Evolutionary conservation across 2,329 filamentous ascomycete species (phyloP), one percentile per base, ranked within the genome.

Genomic region (Neonectria magnoliae): DNA sequence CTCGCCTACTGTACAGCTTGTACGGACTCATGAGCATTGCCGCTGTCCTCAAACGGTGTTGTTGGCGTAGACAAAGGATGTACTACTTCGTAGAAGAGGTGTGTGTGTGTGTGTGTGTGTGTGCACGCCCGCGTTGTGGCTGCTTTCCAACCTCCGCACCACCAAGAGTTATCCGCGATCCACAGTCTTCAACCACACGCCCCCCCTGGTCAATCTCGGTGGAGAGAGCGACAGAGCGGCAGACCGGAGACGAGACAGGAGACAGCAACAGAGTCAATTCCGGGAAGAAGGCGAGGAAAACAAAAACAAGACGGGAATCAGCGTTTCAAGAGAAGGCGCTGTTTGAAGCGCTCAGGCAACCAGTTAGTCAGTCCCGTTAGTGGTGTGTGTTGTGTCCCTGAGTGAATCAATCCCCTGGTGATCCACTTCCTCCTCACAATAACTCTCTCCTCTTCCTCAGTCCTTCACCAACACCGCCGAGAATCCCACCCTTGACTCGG

Each of bases 401-500:
- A 29, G 2, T 29, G 25, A 27, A 27, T 7, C 31, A 29, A 41
- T 41, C 36, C 60, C 54, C 38, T 53, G 38, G 36, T 16, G 45
- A 36, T 55, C 44, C 25, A 59, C 54, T 45, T 51, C 36, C 7
- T 64, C 41, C 33, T 44, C 50, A 63, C 48, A 33, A 42, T 31
- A 41, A 31, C 22, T 5, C 33, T 50, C 44, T 47, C 27, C 29
- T 31, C 29, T 10, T 31, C 29, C 27, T 29, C 16, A 16, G 36
- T 16, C 14, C 36, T 38, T 38, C 18, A 54, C 52, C 53, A 56
- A 27, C n/a, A 44, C 47, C 47, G 25, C 60, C 22, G 54, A 63
- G 48, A 56, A 52, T 45, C 44, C 54, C 61, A 64, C 61, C 60
- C 60, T 63, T 58, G 55, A 48, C 18, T 42, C 50, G 44, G 38